A percentile compares a stretch with the other conserved stretches of the same genome.
Evolutionary conservation across 192 early-diverging fungal genomes (phyloP).

Genomic region (Podila epigama): DNA sequence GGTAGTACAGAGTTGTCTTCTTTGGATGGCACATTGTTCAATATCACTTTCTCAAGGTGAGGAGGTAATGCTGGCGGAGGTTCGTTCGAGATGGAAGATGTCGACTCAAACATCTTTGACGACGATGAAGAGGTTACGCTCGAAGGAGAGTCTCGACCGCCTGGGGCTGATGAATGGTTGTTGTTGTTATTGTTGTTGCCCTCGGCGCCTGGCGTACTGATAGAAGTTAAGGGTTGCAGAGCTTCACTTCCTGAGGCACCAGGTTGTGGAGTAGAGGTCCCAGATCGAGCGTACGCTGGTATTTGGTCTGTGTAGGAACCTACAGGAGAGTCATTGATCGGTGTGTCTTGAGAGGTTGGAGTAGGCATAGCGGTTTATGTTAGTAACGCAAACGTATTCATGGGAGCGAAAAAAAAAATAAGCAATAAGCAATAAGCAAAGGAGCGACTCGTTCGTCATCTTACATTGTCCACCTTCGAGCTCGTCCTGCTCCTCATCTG

Average conservation of each 20-base stretch:
- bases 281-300: conserved; percentile 27
- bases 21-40: conserved; percentile 77
- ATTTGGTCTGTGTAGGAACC: conserved; percentile 45
- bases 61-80: conserved; percentile 91
- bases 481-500: conserved; percentile 76
- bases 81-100: conserved; percentile 28
- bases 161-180: conserved; percentile 13
- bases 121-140: conserved; percentile 12
- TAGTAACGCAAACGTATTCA: too few relatives aligned
- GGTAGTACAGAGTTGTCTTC: conserved; percentile 86
- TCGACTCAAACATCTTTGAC: conserved; percentile 12
- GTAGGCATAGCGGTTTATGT: background rate
- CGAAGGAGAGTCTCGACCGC: conserved; percentile 46
- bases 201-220: conserved; percentile 44
- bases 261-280: conserved; percentile 45
- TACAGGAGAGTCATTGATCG: conserved; percentile 38
- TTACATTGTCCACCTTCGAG: conserved; percentile 41
- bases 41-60: conserved; percentile 90
- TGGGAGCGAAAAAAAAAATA: background rate
- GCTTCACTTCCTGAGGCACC: conserved; percentile 41
- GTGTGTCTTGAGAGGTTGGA: conserved; percentile 9
- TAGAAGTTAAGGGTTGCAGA: conserved; percentile 28
- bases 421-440: background rate
- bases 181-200: too few relatives aligned
- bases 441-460: background rate